Conservation (phyloP, 306 rosid genomes). For the Corylus avellana region DNA sequence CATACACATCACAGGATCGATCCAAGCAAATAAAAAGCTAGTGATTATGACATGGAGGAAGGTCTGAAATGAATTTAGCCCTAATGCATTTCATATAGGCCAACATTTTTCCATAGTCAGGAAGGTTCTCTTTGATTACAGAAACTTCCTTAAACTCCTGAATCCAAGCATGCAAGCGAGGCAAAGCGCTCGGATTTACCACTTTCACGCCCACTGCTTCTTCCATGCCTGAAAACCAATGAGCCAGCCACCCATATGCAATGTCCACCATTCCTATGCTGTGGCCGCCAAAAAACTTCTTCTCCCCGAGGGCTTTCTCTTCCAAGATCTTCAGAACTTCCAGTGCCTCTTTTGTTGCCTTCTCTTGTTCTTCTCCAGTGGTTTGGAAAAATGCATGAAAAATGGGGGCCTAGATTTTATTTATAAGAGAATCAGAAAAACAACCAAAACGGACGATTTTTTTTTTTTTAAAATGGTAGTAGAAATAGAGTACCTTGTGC, state of each 20-base stretch:
- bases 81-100: neutral
- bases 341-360: constrained; percentile 25
- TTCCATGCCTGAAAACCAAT: constrained; percentile 46
- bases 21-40: neutral
- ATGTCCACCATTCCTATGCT: constrained; percentile 44
- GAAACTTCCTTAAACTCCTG: constrained; percentile 39
- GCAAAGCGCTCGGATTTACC: constrained; percentile 26
- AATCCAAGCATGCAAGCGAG: constrained; percentile 44
- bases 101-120: constrained; percentile 21
- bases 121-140: constrained; percentile 47
- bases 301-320: constrained; percentile 35
- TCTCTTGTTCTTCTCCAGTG: constrained; percentile 31
- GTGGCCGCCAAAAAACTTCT: constrained; percentile 47
- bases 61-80: neutral
- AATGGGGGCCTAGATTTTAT: neutral
- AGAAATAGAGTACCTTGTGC: neutral
- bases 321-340: constrained; percentile 33
- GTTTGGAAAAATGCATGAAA: constrained; percentile 22
- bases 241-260: constrained; percentile 34
- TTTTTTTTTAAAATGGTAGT: too few relatives aligned
- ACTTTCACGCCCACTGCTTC: constrained; percentile 36
- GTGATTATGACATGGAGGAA: neutral
- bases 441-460: too few relatives aligned
- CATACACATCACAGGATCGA: too few relatives aligned
- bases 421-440: too few relatives aligned